phyloP scores from a whole-genome alignment of 768 basidiomycete species.

The Trametes punicea region DNA sequence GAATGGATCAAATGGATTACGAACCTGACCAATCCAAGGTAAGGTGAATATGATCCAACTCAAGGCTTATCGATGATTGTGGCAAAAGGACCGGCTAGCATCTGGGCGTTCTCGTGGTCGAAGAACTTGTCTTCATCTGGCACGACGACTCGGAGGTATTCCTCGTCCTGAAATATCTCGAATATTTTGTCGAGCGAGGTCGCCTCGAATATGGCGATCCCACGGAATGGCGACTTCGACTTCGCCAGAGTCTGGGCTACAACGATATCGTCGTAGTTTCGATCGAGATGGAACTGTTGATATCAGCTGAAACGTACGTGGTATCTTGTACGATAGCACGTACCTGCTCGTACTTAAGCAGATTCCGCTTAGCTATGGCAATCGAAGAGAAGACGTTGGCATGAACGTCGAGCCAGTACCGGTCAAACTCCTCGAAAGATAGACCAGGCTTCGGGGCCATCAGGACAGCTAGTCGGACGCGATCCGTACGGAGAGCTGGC shows the following conservation, averaged over 20 bases:
- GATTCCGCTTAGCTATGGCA: constrained; percentile 32
- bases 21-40: too few species aligned
- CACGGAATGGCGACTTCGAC: constrained; percentile 13
- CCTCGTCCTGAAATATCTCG: constrained; percentile 17
- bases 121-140: constrained; percentile 19
- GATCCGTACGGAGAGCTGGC: constrained; percentile 27
- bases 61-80: constrained; percentile 14
- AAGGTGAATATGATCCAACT: too few species aligned
- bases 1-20: too few species aligned
- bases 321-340: neutral
- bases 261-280: constrained; percentile 7
- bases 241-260: constrained; percentile 10
- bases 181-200: constrained; percentile 19
- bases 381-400: constrained; percentile 30
- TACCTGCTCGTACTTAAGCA: constrained; percentile 37
- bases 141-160: constrained; percentile 19
- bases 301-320: too few species aligned
- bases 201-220: constrained; percentile 19
- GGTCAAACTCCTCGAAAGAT: constrained; percentile 31
- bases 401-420: constrained; percentile 32
- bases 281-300: constrained; percentile 21
- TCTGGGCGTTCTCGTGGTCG: constrained; percentile 19
- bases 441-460: constrained; percentile 29
- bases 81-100: constrained; percentile 15
- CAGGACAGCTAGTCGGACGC: constrained; percentile 30